Conservation (phyloP, 768 basidiomycete species). For the Mycena maculata region DNA sequence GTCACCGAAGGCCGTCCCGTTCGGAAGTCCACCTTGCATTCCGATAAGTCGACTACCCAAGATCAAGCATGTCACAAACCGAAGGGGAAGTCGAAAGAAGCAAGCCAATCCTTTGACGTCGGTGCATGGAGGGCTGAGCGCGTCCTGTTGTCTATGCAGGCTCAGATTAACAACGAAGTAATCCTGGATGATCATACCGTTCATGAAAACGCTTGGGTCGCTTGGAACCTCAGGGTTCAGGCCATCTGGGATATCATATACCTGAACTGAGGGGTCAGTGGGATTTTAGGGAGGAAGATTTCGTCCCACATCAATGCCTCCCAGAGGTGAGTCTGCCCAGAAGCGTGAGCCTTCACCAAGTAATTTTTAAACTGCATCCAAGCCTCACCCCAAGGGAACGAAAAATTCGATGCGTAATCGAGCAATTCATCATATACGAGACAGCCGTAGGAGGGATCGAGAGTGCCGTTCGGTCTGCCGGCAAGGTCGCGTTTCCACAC, state of each 20-base stretch:
- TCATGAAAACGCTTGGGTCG: slow-evolving; percentile 58
- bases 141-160: slow-evolving; percentile 55
- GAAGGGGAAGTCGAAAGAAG: slow-evolving; percentile 44
- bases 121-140: slow-evolving; percentile 77
- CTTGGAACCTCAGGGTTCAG: slow-evolving; percentile 62
- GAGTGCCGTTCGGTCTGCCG: slow-evolving; percentile 62
- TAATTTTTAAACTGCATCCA: no score
- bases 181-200: slow-evolving; percentile 51
- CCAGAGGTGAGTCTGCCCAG: slow-evolving; percentile 14
- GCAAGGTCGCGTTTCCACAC: slow-evolving; percentile 62
- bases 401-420: slow-evolving; percentile 79
- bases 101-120: slow-evolving; percentile 61
- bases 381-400: slow-evolving; percentile 65
- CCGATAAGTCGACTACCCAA: not conserved
- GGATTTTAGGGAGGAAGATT: not conserved
- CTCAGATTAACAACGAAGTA: not conserved
- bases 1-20: slow-evolving; percentile 12
- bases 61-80: slow-evolving; percentile 34
- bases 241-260: slow-evolving; percentile 68
- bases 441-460: slow-evolving; percentile 73
- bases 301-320: slow-evolving; percentile 46
- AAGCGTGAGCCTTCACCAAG: no score
- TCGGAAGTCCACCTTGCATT: not conserved
- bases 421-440: slow-evolving; percentile 69
- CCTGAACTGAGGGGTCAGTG: slow-evolving; percentile 37